phyloP scores from a whole-genome alignment of 2,329 filamentous ascomycete species.

The Fusarium paranaense region DNA sequence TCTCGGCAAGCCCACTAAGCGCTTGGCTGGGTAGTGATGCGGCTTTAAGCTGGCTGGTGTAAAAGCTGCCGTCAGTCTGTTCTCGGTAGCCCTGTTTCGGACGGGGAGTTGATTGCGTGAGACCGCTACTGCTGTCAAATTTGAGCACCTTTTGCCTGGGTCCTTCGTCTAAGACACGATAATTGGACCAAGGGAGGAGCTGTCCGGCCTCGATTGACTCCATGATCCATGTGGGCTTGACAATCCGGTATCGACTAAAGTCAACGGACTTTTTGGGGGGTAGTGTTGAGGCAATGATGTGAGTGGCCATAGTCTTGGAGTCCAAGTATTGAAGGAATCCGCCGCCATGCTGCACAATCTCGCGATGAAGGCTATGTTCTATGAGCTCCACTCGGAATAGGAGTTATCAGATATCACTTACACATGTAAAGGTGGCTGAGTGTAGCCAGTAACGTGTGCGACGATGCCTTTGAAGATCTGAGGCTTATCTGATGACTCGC shows the following conservation, averaged over 20 bases:
- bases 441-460: conserved; percentile 94
- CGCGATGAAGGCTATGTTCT: conserved; percentile 72
- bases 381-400: conserved; percentile 23
- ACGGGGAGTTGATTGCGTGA: conserved; percentile 73
- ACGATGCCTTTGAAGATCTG: conserved; percentile 92
- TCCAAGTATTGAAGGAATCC: conserved; percentile 95
- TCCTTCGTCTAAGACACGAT: conserved; percentile 87
- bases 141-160: conserved; percentile 82
- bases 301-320: conserved; percentile 92
- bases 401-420: conserved; percentile 44
- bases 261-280: conserved; percentile 95
- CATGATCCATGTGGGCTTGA: conserved; percentile 93
- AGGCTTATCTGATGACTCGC: conserved; percentile 76
- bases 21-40: conserved; percentile 46
- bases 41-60: conserved; percentile 75
- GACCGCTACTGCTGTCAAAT: conserved; percentile 70
- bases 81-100: conserved; percentile 76
- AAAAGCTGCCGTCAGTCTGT: conserved; percentile 86
- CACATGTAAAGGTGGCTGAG: conserved; percentile 90
- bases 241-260: conserved; percentile 87
- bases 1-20: conserved; percentile 45
- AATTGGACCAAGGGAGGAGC: conserved; percentile 86
- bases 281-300: conserved; percentile 91
- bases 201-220: conserved; percentile 87
- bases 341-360: conserved; percentile 94